Percentiles rank a stretch among this genome's conserved stretches.
phyloP scores from a whole-genome alignment of 2,329 filamentous ascomycete genomes.

The Pseudocercospora cruenta region DNA sequence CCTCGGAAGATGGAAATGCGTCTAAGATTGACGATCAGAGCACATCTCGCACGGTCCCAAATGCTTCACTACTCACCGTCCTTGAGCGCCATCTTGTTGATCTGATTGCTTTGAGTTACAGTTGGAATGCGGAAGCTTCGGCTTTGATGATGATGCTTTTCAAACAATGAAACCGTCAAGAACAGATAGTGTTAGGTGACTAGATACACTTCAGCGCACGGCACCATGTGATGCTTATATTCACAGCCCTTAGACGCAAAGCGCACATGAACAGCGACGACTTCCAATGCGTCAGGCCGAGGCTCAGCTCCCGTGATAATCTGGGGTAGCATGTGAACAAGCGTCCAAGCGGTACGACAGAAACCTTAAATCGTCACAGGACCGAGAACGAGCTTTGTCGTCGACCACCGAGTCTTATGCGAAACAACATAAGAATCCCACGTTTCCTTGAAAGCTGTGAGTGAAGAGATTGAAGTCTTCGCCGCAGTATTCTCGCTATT shows the following conservation, averaged over 20 bases:
- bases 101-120: background rate
- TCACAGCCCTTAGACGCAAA: background rate
- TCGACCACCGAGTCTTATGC: constrained; percentile 1
- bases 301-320: constrained; percentile 11
- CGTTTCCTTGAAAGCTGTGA: background rate
- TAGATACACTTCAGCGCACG: background rate
- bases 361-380: constrained; percentile 1
- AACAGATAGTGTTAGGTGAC: background rate
- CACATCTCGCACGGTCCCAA: background rate
- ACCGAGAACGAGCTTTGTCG: background rate
- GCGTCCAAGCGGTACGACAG: constrained; percentile 11
- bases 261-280: constrained; percentile 18
- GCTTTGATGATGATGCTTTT: constrained; percentile 2
- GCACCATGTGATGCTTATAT: constrained; percentile 23
- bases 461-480: background rate
- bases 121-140: constrained; percentile 6
- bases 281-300: constrained; percentile 9
- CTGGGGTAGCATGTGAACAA: constrained; percentile 20
- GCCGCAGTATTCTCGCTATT: background rate
- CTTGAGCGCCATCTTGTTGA: constrained; percentile 67
- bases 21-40: constrained; percentile 22
- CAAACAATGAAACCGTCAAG: constrained; percentile 10
- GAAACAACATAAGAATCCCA: constrained; percentile 5
- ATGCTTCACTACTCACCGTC: constrained; percentile 58
- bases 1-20: constrained; percentile 84